Base-by-base conservation (phyloP, 352 stramenopile genomes). In the Phytopythium helicoides region DNA sequence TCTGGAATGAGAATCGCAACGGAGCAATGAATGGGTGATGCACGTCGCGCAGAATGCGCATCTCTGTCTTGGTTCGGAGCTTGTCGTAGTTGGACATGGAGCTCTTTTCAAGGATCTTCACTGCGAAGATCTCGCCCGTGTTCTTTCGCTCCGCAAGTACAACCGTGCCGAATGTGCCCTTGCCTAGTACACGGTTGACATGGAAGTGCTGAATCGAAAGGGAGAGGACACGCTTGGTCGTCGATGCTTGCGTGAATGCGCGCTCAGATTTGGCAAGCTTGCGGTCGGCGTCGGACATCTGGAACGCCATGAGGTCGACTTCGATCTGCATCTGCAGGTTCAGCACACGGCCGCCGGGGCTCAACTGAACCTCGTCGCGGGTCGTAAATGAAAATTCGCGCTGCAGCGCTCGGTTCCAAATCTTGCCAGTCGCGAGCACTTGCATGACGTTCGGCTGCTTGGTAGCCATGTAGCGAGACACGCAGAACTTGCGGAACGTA, bases 131-230 rank as follows among this genome's bases (percentile, higher is more conserved):
- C 41, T 94, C 77, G 33, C 86, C 82, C 12, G 78, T 91, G 44
- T 86, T 94, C 64, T 92, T 92, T 23, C 83, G 79, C 50, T 90
- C 83, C 1, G 83, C 79, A 18, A 94, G 59, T 36, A 94, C 83
- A 12, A 94, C 94, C 14, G 97, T 98, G 16, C 94, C 94, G 49
- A 98, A 98, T 28, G 89, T 95, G 25, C 94, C 94, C 62, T 98
- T 98, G 19, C 94, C 94, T 11, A 98, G 68, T 21, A 98, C 90
- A 51, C 95, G 93, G 36, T 98, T 91, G 28, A 98, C 86, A 38
- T 97, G 81, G 65, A 98, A 98, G 66, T 98, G 91, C 57, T 97
- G 87, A 57, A 97, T 92, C 22, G 82, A 92, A 16, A 93, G 66
- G 34, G 81, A 91, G 39, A 94, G 58, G 52, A 94, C 84, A 40